Base-by-base conservation (phyloP, 305 asterid species). In the Solanum aculeatissimum region DNA sequence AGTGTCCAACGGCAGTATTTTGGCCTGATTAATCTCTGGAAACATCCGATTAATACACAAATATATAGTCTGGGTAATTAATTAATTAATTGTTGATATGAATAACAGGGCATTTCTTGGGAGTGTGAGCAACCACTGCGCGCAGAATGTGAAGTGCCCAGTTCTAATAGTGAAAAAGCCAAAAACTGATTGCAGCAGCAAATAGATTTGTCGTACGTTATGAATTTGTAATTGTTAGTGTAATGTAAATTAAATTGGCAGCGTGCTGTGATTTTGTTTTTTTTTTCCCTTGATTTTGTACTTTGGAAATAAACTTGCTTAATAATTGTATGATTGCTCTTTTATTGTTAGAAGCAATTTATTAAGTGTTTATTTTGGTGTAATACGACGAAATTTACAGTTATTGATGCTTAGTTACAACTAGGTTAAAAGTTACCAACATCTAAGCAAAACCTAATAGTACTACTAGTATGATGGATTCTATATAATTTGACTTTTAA, bases 81-180 rank as follows among this genome's bases (percentile, higher is more conserved):
- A 53, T 62, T 43, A 68, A 54, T 68, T 18, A 68, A 9, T 18
- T 65, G 3, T 53, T 40, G 25, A 58, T 19, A 15, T 63, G 9
- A 57, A 83, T 86, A 63, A 29, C 94, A 94, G 97, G 95, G 94
- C 95, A 79, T 89, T 94, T 86, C 94, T 94, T 53, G 98, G 97
- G 45, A 95, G 98, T 58, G 98, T 95, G 85, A 95, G 97, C 85
- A 90, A 87, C 62, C 95, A 93, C 40, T 95, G 98, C 83, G 95
- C 95, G 9, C 95, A 92, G 80, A 91, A 91, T 55, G 91, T 80
- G 38, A 94, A 90, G 82, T 94, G 98, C 57, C 98, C 98, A 3
- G 93, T 95, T 77, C 69, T 95, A 86, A 90, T 95, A 53, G 98
- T 92, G 89, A 95, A 94, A 85, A 91, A 86, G 85, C 95, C 98